Conservation (phyloP, 306 rosid genomes). For the Cyamopsis tetragonoloba region DNA sequence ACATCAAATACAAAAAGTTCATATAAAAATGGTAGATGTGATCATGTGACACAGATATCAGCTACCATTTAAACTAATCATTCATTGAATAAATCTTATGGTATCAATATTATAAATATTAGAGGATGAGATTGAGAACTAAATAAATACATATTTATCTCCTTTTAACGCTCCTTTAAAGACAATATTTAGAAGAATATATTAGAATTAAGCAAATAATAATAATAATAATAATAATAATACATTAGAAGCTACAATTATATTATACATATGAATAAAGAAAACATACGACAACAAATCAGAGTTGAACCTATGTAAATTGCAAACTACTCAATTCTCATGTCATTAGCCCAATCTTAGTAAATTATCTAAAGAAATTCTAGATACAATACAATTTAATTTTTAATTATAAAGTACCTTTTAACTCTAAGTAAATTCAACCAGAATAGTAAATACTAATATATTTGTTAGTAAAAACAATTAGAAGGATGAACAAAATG, state of each 20-base stretch:
- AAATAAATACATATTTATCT: not conserved
- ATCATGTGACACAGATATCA: not conserved
- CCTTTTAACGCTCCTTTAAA: no score
- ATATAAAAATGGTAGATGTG: not conserved
- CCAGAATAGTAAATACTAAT: not conserved
- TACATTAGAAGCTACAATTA: not conserved
- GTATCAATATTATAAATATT: not conserved
- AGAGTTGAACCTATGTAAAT: not conserved
- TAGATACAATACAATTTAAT: not conserved
- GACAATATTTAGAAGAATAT: not conserved
- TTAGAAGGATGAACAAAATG: not conserved
- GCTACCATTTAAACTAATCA: not conserved
- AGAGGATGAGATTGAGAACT: not conserved
- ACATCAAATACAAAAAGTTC: not conserved
- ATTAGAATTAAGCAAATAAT: no score
- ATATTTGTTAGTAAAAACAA: constrained; percentile 3
- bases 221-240: no score
- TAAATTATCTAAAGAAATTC: not conserved
- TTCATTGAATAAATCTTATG: not conserved
- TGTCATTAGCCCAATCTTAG: not conserved
- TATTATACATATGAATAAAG: no score
- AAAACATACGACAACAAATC: not conserved
- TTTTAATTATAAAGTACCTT: not conserved
- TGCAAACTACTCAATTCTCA: not conserved
- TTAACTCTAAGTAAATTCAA: not conserved